These are phyloP conservation scores for Lenzites betulinus DNA, from an alignment of 768 basidiomycete genomes.

Conservation along the genomic window DNA sequence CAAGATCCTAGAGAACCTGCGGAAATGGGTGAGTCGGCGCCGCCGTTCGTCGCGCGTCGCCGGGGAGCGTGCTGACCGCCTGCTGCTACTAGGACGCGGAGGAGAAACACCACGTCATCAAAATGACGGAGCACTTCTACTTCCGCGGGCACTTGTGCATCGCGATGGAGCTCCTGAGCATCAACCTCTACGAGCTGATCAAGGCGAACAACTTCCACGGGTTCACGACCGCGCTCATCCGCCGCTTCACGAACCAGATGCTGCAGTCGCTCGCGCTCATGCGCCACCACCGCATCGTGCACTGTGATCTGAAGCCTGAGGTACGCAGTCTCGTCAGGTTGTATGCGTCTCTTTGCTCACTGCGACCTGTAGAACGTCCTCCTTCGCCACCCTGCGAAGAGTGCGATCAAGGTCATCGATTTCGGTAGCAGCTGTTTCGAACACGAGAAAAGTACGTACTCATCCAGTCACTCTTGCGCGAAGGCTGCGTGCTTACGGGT, in stretches of 20 bases:
- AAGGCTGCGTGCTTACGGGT: neutral
- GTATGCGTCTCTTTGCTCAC: slow-evolving; percentile 6
- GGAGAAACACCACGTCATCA: slow-evolving; percentile 95
- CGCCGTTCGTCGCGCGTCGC: neutral
- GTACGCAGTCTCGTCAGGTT: slow-evolving; percentile 43
- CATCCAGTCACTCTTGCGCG: neutral
- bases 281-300: slow-evolving; percentile 96
- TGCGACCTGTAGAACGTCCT: slow-evolving; percentile 75
- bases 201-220: slow-evolving; percentile 98
- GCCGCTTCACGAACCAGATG: slow-evolving; percentile 97
- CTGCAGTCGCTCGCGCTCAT: slow-evolving; percentile 87
- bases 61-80: neutral
- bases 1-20: slow-evolving; percentile 94
- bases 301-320: slow-evolving; percentile 99
- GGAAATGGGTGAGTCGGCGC: slow-evolving; percentile 88
- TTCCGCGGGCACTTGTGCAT: slow-evolving; percentile 98
- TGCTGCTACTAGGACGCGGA: slow-evolving; percentile 79
- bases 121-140: slow-evolving; percentile 98
- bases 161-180: slow-evolving; percentile 96
- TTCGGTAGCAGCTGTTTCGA: slow-evolving; percentile 99
- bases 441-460: slow-evolving; percentile 88
- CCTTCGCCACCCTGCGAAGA: slow-evolving; percentile 92
- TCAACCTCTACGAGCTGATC: slow-evolving; percentile 98
- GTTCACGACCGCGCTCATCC: slow-evolving; percentile 94
- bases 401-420: slow-evolving; percentile 97